Evolutionary conservation across 345 rosid genomes (phyloP).

Genomic region (Gossypium stocksii): DNA sequence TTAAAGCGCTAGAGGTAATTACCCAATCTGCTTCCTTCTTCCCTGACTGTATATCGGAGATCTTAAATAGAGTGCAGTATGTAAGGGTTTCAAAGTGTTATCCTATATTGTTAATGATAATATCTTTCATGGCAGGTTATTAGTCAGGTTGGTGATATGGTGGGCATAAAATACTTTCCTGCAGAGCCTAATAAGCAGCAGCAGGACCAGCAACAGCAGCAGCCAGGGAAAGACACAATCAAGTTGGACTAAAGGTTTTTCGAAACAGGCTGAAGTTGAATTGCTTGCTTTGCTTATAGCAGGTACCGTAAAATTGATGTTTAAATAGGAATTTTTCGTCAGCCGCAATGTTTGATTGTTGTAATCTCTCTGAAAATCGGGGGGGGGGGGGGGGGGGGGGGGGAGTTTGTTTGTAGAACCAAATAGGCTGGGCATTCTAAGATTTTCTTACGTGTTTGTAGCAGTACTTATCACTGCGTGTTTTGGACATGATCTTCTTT

Average conservation of each 20-base stretch:
- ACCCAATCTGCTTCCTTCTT: neutral
- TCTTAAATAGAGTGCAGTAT: neutral
- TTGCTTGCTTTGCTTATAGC: neutral
- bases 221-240: slow-evolving; percentile 17
- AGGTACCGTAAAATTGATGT: neutral
- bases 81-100: neutral
- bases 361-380: neutral
- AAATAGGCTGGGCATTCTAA: neutral
- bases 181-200: slow-evolving; percentile 50
- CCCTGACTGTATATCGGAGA: neutral
- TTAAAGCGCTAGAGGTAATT: slow-evolving; percentile 55
- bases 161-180: slow-evolving; percentile 71
- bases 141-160: slow-evolving; percentile 55
- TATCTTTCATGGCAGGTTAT: slow-evolving; percentile 38
- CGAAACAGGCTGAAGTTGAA: neutral
- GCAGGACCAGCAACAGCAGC: slow-evolving; percentile 21
- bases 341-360: neutral
- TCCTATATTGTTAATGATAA: neutral
- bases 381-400: neutral
- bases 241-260: slow-evolving; percentile 25
- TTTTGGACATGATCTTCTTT: neutral
- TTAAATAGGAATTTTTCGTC: neutral
- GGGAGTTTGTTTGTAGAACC: neutral
- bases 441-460: slow-evolving; percentile 3
- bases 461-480: neutral